Percentiles rank a stretch among this genome's conserved stretches.
These are phyloP conservation scores for Inga leiocalycina DNA, from an alignment of 306 rosid species.

Conservation along the genomic window DNA sequence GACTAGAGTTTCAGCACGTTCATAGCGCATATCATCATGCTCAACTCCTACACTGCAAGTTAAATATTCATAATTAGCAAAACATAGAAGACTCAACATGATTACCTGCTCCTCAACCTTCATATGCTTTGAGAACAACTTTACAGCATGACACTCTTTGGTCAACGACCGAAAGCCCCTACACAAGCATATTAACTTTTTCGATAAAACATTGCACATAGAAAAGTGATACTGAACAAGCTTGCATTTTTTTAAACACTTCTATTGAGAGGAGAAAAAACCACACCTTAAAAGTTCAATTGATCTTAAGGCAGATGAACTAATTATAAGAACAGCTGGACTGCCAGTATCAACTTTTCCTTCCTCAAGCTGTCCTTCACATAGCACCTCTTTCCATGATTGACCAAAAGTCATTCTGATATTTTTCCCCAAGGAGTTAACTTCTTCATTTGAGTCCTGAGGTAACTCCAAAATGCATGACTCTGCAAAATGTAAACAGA, in stretches of 20 bases:
- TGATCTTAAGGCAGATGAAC: conserved; percentile 76
- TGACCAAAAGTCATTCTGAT: conserved; percentile 72
- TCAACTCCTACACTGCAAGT: neutral
- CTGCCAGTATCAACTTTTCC: conserved; percentile 60
- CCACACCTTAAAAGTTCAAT: conserved; percentile 73
- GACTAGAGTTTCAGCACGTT: neutral
- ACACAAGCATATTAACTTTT: conserved; percentile 14
- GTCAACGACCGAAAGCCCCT: conserved; percentile 79
- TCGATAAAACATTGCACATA: neutral
- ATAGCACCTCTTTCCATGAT: conserved; percentile 69
- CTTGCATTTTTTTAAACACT: neutral
- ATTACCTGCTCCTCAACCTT: conserved; percentile 82
- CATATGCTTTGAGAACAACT: conserved; percentile 92
- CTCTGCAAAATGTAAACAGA: conserved; percentile 37
- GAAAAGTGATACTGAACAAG: neutral
- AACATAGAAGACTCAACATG: neutral
- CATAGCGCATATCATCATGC: neutral
- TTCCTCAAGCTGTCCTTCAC: conserved; percentile 48
- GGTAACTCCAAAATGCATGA: conserved; percentile 52
- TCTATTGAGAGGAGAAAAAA: neutral
- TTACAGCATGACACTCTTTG: conserved; percentile 65
- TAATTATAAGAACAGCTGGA: conserved; percentile 68
- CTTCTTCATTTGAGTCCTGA: conserved; percentile 44
- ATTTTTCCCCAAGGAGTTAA: conserved; percentile 40
- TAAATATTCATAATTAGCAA: neutral